Evolutionary conservation across 2,329 filamentous ascomycete genomes (phyloP).

Genomic region (Acephala macrosclerotiorum): DNA sequence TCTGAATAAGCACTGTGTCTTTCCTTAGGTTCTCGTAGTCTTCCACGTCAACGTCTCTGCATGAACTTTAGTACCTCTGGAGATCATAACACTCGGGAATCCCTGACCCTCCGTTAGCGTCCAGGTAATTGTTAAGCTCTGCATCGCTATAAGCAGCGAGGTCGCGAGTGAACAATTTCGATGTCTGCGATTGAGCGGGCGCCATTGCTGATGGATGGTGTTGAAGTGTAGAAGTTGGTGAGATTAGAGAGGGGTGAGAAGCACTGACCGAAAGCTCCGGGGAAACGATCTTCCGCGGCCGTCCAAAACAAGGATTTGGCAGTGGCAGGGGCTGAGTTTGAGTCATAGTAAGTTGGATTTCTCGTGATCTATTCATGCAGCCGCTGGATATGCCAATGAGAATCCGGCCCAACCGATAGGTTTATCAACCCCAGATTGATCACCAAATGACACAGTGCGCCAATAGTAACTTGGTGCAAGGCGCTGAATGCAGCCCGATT

Average conservation of each 20-base stretch:
- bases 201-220: constrained; percentile 17
- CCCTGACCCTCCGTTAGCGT: constrained; percentile 23
- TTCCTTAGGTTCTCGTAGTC: constrained; percentile 22
- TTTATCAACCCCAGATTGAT: too few relatives aligned
- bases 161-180: constrained; percentile 26
- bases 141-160: constrained; percentile 26
- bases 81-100: constrained; percentile 10
- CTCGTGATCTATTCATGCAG: too few relatives aligned
- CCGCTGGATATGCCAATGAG: too few relatives aligned
- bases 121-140: constrained; percentile 29
- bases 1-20: constrained; percentile 20
- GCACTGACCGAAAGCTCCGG: too few relatives aligned
- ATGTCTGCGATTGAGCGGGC: constrained; percentile 7
- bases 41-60: constrained; percentile 23
- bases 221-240: neutral
- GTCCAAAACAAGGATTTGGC: too few relatives aligned
- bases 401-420: too few relatives aligned
- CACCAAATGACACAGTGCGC: too few relatives aligned
- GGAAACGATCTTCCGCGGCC: too few relatives aligned
- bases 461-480: too few relatives aligned
- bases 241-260: neutral
- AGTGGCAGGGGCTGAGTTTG: too few relatives aligned
- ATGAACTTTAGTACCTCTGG: constrained; percentile 22
- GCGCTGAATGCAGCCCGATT: too few relatives aligned
- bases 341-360: too few relatives aligned